Evolutionary conservation across 2,329 filamentous ascomycete species (phyloP), one percentile per base, ranked within the genome.

Genomic region (Fusarium bulbicola): DNA sequence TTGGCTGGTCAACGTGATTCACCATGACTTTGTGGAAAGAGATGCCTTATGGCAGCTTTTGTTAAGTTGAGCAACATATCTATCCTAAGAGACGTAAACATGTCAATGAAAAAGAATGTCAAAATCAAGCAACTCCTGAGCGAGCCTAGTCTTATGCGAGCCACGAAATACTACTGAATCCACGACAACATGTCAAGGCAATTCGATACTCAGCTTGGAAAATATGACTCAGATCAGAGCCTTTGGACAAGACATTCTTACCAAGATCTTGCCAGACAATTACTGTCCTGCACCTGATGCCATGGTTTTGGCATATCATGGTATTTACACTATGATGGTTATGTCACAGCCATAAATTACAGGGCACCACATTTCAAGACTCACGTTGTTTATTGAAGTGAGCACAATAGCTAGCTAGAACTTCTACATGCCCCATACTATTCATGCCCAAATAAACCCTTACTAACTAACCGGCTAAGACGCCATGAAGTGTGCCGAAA

Each of bases 1-100:
- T 74, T 98, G 95, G 93, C 84, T 99, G 76, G 95, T 98, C 47
- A 98, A 97, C 84, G 87, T 96, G 64, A 95, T 96, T 76, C 92
- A 95, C 81, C 93, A 95, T 77, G 91, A 92, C 60, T 96, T 88
- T 81, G 85, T 95, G 20, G 89, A 95, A 56, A 85, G 86, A 68
- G 88, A 93, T 54, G 92, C 90, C 30, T 80, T 96, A 76, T 96
- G 94, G 93, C 85, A 91, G 53, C 82, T 94, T 71, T 82, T 95
- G 77, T 79, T 86, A 59, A 80, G 79, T 45, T 84, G 79, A 74
- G 59, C 39, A 56, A 63, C 39, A 57, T 65, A 47, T 66, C 42
- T 54, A 45, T 59, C n/a, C 20, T n/a, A 54, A n/a, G 26, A 37
- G 20, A 32, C 56, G 49, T 42, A 66, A 93, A 63, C 66, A 62